Evolutionary conservation across 139 green algal genomes (phyloP), one percentile per base, ranked within the genome.

Genomic region (Closterium sp.): DNA sequence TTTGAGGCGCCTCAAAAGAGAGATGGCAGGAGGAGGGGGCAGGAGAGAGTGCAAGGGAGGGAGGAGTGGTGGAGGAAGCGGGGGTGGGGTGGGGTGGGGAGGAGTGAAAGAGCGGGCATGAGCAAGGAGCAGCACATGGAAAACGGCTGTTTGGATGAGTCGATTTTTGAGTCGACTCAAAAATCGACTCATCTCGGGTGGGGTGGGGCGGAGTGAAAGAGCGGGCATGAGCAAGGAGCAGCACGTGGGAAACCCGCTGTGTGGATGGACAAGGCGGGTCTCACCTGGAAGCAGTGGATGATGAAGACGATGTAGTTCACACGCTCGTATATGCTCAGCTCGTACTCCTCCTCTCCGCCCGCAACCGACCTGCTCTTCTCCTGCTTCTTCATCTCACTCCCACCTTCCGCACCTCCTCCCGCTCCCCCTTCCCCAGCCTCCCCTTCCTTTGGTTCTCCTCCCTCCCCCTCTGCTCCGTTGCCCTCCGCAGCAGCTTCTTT

Each of bases 221-320:
- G n/a, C n/a, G n/a, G n/a, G n/a, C n/a, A n/a, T 87, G 86, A 96
- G 95, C 95, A 97, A 96, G 92, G 99, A 98, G 31, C 96, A 94
- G 87, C 98, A 96, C 93, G 97, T 98, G 88, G 96, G 89, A 91
- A 99, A 99, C n/a, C n/a, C n/a, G n/a, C n/a, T n/a, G n/a, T n/a
- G n/a, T n/a, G n/a, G n/a, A n/a, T n/a, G n/a, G n/a, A n/a, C n/a
- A n/a, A n/a, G n/a, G n/a, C n/a, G n/a, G n/a, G n/a, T 3, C 91
- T 70, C 88, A 96, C 96, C 95, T 97, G 96, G 92, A 99, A 98
- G 30, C 96, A 94, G 87, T 98, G 96, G 94, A 97, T 98, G 88
- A 97, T 90, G 91, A 99, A 99, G 22, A 98, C 91, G 84, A 99
- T 90, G 95, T 97, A 98, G 9, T 95, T 90, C 3, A 97, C 96